Conservation (phyloP, 495 filamentous ascomycete genomes). For the Aspergillus olivimuriae region DNA sequence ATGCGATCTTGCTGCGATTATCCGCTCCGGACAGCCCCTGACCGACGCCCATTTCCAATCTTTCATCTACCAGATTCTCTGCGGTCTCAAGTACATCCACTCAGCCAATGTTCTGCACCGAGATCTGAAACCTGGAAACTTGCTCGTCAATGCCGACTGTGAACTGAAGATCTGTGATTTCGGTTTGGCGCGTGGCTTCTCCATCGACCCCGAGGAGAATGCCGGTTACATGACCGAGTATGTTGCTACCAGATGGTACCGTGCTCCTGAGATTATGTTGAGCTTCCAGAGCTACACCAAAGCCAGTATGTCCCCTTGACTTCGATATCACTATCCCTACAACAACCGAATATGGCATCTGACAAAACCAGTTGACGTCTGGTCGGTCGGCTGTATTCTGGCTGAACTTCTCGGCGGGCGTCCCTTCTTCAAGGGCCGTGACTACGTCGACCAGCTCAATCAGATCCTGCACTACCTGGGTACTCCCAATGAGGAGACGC, state of each 20-base stretch:
- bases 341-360: no score
- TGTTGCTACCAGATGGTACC: constrained; percentile 97
- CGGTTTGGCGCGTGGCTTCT: constrained; percentile 91
- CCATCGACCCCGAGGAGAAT: constrained; percentile 95
- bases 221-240: constrained; percentile 99
- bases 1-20: constrained; percentile 96
- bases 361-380: constrained; percentile 98
- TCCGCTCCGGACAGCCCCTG: constrained; percentile 89
- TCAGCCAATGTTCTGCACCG: constrained; percentile 96
- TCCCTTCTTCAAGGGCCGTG: constrained; percentile 97
- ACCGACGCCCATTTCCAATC: constrained; percentile 96
- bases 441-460: constrained; percentile 98
- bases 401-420: constrained; percentile 93
- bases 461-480: constrained; percentile 98
- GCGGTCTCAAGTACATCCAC: constrained; percentile 97
- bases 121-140: constrained; percentile 93
- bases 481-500: constrained; percentile 91
- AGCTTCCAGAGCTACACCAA: constrained; percentile 99
- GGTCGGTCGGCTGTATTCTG: constrained; percentile 97
- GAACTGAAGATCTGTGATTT: constrained; percentile 99
- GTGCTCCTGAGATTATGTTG: constrained; percentile 98
- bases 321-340: no score
- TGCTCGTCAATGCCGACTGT: constrained; percentile 97
- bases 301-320: constrained; percentile 85
- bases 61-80: constrained; percentile 92